Evolutionary conservation across 208 protist genomes (phyloP).

Genomic region (Leishmania tropica): DNA sequence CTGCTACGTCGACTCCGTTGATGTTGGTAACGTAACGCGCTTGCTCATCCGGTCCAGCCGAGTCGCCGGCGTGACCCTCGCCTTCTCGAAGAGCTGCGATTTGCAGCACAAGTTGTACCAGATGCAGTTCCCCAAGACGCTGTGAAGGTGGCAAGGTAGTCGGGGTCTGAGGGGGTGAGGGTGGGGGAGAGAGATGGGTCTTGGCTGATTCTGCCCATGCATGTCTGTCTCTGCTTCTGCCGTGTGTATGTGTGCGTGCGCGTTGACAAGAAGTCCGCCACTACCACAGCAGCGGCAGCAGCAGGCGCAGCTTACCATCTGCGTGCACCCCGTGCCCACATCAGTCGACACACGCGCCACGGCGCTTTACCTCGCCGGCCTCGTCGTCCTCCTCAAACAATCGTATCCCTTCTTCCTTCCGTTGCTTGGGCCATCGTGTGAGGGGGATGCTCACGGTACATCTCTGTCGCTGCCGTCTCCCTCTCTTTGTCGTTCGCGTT

Average conservation of each 20-base stretch:
- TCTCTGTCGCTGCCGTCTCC: background rate
- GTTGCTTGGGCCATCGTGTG: background rate
- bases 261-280: background rate
- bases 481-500: background rate
- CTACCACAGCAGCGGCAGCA: background rate
- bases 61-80: conserved; percentile 78
- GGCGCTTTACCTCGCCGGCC: background rate
- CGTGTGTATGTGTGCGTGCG: background rate
- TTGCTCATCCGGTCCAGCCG: conserved; percentile 87
- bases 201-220: background rate
- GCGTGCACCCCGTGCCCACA: background rate
- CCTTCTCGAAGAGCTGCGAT: conserved; percentile 88
- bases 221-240: background rate
- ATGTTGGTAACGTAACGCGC: conserved; percentile 81
- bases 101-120: conserved; percentile 90
- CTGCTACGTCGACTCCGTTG: conserved; percentile 89
- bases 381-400: background rate
- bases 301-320: background rate
- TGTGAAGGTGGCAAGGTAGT: conserved; percentile 20
- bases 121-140: conserved; percentile 88
- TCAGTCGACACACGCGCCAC: background rate
- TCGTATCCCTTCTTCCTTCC: background rate
- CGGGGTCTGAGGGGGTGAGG: background rate
- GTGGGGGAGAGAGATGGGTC: background rate
- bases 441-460: background rate